Base-by-base conservation (phyloP, 352 stramenopile species). In the Phytophthora aleatoria region DNA sequence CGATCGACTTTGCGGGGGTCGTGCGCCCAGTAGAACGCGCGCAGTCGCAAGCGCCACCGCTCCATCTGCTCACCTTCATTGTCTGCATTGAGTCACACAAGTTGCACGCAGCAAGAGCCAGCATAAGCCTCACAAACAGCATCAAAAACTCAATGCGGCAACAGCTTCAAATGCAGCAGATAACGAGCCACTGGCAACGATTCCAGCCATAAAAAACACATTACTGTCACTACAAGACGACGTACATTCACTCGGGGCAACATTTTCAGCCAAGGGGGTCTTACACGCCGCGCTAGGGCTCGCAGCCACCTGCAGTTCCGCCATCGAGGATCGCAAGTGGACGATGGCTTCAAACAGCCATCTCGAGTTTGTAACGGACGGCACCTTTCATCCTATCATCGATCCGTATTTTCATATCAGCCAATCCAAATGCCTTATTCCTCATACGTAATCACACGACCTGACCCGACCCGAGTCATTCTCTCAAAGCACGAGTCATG, bases 1-100 rank as follows among this genome's bases (percentile, higher is more conserved):
- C 67, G 74, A 62, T 75, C 76, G 13, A 94, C 78, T 61, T 86
- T 81, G 15, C 77, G 73, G n/a, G 83, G 81, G 50, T 90, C 79
- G 57, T 92, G 81, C 1, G 79, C 79, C 83, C 83, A 91, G 61
- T 82, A 94, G 58, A 92, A 90, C 38, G 76, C 80, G 8, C 73
- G 74, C 15, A 94, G 51, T 3, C 85, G 70, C 26, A 66, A 66
- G 20, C 71, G 72, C 57, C 71, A 68, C 26, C 52, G 74, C 38
- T 64, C 56, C 24, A 57, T 35, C 7, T 52, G 38, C 6, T 65
- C 52, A n/a, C 62, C 67, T 27, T 73, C 49, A 2, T 67, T 31
- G 1, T 38, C 57, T 68, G n/a, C 15, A 30, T 50, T 15, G 5
- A 41, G n/a, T 42, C 6, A 50, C 8, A 47, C 1, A 35, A 49